Evolutionary conservation across 1,284 basidiomycete genomes (phyloP).

Genomic region (Stygiomarasmius scandens): DNA sequence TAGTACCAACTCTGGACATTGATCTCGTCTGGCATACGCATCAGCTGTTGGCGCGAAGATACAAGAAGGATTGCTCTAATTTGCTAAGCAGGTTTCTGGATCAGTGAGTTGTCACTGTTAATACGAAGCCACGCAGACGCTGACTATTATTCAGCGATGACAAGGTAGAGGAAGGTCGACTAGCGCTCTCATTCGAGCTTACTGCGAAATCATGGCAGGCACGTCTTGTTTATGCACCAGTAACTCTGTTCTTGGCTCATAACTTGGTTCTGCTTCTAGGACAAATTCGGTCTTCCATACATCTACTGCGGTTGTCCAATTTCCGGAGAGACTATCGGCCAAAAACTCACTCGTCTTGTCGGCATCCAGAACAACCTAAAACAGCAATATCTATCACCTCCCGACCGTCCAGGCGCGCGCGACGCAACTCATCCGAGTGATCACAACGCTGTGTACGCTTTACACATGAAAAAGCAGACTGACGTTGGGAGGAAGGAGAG

Average conservation of each 20-base stretch:
- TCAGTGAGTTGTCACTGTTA: constrained; percentile 33
- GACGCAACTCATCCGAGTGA: constrained; percentile 48
- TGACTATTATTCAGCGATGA: constrained; percentile 38
- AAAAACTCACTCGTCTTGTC: constrained; percentile 38
- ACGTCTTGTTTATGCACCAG: too few species aligned
- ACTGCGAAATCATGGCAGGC: constrained; percentile 48
- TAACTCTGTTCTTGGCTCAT: too few species aligned
- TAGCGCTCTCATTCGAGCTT: constrained; percentile 44
- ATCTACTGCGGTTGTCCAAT: constrained; percentile 46
- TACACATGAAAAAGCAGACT: too few species aligned
- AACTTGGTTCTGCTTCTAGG: too few species aligned
- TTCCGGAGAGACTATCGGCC: constrained; percentile 37
- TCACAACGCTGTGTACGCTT: constrained; percentile 43
- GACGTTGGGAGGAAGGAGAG: too few species aligned
- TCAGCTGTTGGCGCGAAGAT: constrained; percentile 36
- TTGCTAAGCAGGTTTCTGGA: constrained; percentile 39
- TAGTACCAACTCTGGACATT: constrained; percentile 50
- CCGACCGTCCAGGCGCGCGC: constrained; percentile 31
- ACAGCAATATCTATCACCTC: constrained; percentile 28
- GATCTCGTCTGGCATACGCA: constrained; percentile 51
- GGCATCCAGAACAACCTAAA: constrained; percentile 14
- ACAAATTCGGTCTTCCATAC: constrained; percentile 43
- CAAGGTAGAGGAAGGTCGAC: constrained; percentile 44
- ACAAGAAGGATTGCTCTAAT: constrained; percentile 32
- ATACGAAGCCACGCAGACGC: background rate